Evolutionary conservation across 2,329 filamentous ascomycete species (phyloP), one percentile per base, ranked within the genome.

Genomic region (Macrophomina pseudophaseolina): DNA sequence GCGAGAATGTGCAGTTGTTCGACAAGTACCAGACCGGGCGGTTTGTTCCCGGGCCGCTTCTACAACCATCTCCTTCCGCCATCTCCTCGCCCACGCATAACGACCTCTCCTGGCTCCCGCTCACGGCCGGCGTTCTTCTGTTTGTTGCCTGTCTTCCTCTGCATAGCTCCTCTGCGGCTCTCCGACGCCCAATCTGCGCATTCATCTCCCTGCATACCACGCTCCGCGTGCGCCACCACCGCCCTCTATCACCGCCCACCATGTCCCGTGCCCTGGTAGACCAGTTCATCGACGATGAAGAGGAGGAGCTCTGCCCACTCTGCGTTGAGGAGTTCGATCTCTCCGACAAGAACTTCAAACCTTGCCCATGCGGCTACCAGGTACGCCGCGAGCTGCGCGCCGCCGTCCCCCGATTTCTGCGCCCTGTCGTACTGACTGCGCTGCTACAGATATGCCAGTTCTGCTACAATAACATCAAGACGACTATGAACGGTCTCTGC

Each of bases 241-340:
- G 48, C 62, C 23, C 53, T 60, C 54, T 62, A 67, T 67, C 59
- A 46, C 66, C 53, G 51, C 63, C 40, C 73, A 72, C 68, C 72
- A 85, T 84, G 83, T 83, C 82, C 66, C 80, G 82, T 71, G 76
- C 79, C 70, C 76, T 79, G 70, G 80, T 83, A 72, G 83, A 84
- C 72, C 82, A 84, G 79, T 84, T 84, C 76, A 83, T 85, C 78
- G 82, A 84, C 73, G 82, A 84, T 69, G 83, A 84, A 70, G 79
- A 80, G 70, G 80, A 82, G 66, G 83, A 85, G 74, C 80, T 78
- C 74, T 99, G 95, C 80, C 95, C 95, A 72, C 90, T 99, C 70
- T 99, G 95, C 79, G 97, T 99, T 76, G 95, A 99, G 82, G 96
- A 99, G 83, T 96, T 99, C 77, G 96, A 99, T 81, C 88, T 99